Percentiles rank a stretch among this genome's conserved stretches.
Conservation (phyloP, 2,329 filamentous ascomycete species). For the Cercospora sp. region DNA sequence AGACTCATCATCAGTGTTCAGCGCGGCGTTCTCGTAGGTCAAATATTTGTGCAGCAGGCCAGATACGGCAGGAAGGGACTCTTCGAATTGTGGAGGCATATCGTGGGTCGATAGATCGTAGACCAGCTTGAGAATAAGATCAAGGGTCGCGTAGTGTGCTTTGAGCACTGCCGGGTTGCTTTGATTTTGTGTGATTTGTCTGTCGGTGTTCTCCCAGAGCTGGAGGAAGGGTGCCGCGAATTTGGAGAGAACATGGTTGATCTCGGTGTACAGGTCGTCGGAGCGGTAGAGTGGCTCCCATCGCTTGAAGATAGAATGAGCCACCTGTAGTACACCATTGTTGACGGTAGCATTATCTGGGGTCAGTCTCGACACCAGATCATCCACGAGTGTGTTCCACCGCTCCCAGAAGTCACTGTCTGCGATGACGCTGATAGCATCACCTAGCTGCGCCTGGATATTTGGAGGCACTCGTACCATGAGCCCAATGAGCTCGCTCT, state of each 20-base stretch:
- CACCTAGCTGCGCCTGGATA: slow-evolving; percentile 90
- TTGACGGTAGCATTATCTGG: slow-evolving; percentile 80
- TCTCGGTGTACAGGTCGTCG: slow-evolving; percentile 88
- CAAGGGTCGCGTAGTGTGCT: slow-evolving; percentile 79
- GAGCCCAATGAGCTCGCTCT: slow-evolving; percentile 88
- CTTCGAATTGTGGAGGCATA: slow-evolving; percentile 89
- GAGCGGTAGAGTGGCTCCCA: slow-evolving; percentile 94
- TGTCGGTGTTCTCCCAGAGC: slow-evolving; percentile 73
- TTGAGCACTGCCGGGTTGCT: slow-evolving; percentile 72
- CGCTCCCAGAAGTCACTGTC: slow-evolving; percentile 96
- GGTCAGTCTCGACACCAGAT: slow-evolving; percentile 85
- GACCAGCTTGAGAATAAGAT: slow-evolving; percentile 85
- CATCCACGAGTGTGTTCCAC: slow-evolving; percentile 94
- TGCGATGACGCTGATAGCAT: slow-evolving; percentile 94
- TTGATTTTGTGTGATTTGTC: slow-evolving; percentile 69
- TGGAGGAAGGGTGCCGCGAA: slow-evolving; percentile 83
- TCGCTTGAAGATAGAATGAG: slow-evolving; percentile 94
- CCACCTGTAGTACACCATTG: slow-evolving; percentile 92
- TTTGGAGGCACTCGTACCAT: slow-evolving; percentile 90
- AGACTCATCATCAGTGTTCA: slow-evolving; percentile 83
- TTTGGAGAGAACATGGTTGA: slow-evolving; percentile 87
- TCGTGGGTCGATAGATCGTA: slow-evolving; percentile 98
- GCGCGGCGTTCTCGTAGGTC: slow-evolving; percentile 77
- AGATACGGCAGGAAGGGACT: slow-evolving; percentile 76
- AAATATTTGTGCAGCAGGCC: slow-evolving; percentile 88